Conservation (phyloP, 164 flowering plant genomes). For the Kalanchoe fedtschenkoi region DNA sequence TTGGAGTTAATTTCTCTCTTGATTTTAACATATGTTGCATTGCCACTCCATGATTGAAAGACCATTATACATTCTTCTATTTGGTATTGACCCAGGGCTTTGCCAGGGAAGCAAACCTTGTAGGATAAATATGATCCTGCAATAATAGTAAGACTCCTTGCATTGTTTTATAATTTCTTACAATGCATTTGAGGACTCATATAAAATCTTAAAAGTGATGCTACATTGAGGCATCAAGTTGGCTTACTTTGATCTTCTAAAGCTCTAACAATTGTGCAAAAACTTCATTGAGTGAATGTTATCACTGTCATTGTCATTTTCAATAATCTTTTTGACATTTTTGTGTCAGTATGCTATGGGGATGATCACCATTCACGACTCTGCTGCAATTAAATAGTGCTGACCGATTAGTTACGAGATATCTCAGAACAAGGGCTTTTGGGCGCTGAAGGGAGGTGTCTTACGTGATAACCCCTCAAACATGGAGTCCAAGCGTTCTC, state of each 20-base stretch:
- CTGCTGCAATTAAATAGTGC: not conserved
- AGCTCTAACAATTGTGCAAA: no score
- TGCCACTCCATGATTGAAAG: not conserved
- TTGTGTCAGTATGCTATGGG: not conserved
- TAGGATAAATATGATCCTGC: not conserved
- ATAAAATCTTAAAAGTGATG: no score
- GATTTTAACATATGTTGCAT: not conserved
- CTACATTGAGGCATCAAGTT: no score
- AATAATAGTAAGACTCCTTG: no score
- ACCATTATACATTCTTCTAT: not conserved
- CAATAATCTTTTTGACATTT: not conserved
- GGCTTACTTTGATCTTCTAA: no score
- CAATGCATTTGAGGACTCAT: no score
- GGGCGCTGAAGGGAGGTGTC: no score
- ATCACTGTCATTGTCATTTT: not conserved
- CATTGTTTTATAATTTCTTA: not conserved
- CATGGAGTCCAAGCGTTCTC: constrained; percentile 25
- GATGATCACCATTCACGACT: not conserved
- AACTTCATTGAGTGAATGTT: no score
- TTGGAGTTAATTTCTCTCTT: not conserved
- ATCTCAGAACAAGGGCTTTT: constrained; percentile 27
- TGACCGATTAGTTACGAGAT: not conserved
- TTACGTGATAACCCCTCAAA: constrained; percentile 20
- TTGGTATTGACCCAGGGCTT: not conserved
- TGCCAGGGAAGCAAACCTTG: not conserved